phyloP scores from a whole-genome alignment of 345 rosid genomes.

The Gossypium raimondii region DNA sequence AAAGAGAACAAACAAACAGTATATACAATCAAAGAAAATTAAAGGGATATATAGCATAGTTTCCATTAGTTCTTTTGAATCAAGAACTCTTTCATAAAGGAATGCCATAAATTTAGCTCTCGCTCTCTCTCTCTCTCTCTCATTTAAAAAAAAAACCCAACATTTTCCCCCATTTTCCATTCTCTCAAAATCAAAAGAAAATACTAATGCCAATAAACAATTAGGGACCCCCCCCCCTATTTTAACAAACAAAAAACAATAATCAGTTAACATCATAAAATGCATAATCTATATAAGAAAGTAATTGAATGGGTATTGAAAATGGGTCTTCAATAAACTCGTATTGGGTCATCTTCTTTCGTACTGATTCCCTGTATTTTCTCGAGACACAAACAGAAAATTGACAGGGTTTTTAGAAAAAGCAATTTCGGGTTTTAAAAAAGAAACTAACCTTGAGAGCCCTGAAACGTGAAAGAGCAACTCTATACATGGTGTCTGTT shows the following conservation, averaged over 20 bases:
- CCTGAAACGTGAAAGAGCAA: conserved; percentile 49
- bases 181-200: neutral
- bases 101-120: neutral
- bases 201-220: neutral
- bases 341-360: neutral
- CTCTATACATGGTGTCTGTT: conserved; percentile 42
- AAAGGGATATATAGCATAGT: neutral
- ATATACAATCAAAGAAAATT: neutral
- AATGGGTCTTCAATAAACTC: neutral
- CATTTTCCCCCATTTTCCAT: neutral
- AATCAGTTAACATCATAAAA: neutral
- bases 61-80: neutral
- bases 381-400: conserved; percentile 4
- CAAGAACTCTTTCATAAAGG: neutral
- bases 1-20: neutral
- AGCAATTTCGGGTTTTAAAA: neutral
- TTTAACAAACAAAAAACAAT: neutral
- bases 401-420: neutral
- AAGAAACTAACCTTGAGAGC: conserved; percentile 42
- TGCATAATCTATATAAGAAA: neutral
- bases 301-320: neutral
- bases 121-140: neutral
- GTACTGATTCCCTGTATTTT: neutral
- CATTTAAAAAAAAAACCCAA: neutral
- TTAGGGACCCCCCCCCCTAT: neutral